Conservation (phyloP, 139 green algal genomes). For the Tetradesmus lagerheimii region DNA sequence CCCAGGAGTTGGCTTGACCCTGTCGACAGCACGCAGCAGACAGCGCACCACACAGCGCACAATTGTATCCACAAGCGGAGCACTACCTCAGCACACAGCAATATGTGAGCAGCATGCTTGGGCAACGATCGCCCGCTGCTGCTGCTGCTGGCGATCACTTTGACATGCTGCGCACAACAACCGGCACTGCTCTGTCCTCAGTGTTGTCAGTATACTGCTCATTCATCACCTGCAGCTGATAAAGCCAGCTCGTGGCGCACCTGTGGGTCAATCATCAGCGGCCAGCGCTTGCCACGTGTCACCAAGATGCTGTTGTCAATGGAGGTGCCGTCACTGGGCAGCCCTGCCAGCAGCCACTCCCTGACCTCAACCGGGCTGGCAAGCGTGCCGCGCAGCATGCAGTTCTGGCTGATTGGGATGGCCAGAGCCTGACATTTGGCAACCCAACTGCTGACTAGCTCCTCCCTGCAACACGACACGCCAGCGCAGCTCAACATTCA, state of each 20-base stretch:
- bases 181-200: too few species aligned
- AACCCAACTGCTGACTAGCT: constrained; percentile 77
- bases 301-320: constrained; percentile 90
- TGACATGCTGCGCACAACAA: too few species aligned
- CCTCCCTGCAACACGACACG: constrained; percentile 41
- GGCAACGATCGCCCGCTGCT: too few species aligned
- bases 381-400: constrained; percentile 71
- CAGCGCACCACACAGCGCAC: background rate
- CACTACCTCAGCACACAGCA: too few species aligned
- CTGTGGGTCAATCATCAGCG: constrained; percentile 92
- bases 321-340: constrained; percentile 84
- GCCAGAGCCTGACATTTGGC: constrained; percentile 56
- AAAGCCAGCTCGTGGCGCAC: background rate
- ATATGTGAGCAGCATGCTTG: too few species aligned
- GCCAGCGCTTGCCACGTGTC: constrained; percentile 82
- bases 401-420: constrained; percentile 72
- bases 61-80: background rate
- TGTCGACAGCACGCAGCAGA: constrained; percentile 8
- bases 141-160: too few species aligned
- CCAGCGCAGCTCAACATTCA: background rate
- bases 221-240: background rate
- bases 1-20: constrained; percentile 85
- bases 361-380: constrained; percentile 80
- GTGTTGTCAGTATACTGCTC: too few species aligned
- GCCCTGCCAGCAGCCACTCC: constrained; percentile 85